These are phyloP conservation scores for Aureobasidium sp. DNA, from an alignment of 2,329 filamentous ascomycete species.

Conservation along the genomic window DNA sequence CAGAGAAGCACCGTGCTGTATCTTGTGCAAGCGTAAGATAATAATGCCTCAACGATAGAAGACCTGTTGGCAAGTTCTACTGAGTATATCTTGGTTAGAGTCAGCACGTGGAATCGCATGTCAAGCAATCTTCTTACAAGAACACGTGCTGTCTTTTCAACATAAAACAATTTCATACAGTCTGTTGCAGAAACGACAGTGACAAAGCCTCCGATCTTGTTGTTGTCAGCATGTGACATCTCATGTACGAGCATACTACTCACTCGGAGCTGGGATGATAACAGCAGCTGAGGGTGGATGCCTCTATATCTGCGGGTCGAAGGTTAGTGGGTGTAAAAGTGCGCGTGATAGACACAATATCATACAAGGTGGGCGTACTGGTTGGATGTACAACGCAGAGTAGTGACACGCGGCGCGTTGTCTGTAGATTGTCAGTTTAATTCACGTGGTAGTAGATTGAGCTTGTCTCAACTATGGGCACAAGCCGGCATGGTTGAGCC, in stretches of 20 bases:
- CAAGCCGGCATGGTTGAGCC: background rate
- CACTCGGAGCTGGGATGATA: background rate
- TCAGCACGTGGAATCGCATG: background rate
- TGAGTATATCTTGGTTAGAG: background rate
- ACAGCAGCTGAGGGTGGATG: background rate
- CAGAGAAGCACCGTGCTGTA: background rate
- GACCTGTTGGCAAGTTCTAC: background rate
- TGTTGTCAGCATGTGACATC: too few species aligned
- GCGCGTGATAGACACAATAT: background rate
- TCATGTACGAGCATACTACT: too few species aligned
- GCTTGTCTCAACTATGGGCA: background rate
- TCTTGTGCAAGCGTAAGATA: background rate
- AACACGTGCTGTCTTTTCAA: background rate
- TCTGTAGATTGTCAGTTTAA: background rate
- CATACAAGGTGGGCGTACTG: background rate
- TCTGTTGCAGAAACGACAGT: background rate
- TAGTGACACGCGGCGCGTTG: background rate
- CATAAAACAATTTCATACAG: too few species aligned
- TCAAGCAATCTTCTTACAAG: background rate
- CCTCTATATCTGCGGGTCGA: background rate
- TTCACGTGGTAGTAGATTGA: background rate
- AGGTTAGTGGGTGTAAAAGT: background rate
- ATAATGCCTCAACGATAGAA: background rate
- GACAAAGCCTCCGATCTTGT: too few species aligned
- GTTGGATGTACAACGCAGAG: background rate